phyloP scores from a whole-genome alignment of 1,139 yeast species.

The Kodamaea derodonti region DNA sequence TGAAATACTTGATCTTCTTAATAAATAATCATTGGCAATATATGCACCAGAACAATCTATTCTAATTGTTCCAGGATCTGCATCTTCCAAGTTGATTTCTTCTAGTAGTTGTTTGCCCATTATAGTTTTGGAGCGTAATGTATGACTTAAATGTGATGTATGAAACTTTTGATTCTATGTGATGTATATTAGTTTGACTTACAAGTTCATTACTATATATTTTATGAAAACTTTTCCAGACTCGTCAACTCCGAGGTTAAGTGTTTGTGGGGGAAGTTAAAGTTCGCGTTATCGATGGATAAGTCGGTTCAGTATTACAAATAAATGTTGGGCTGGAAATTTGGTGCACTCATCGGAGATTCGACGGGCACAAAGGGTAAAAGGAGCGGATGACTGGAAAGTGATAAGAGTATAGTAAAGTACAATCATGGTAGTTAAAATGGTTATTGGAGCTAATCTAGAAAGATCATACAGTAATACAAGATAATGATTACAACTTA shows the following conservation, averaged over 20 bases:
- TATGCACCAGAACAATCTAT: conserved; percentile 48
- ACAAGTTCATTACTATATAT: too few relatives aligned
- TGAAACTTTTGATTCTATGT: too few relatives aligned
- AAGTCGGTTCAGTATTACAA: too few relatives aligned
- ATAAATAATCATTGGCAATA: conserved; percentile 42
- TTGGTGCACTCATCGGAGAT: not conserved
- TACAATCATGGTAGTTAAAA: too few relatives aligned
- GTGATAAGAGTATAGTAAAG: too few relatives aligned
- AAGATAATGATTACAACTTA: too few relatives aligned
- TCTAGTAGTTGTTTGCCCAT: conserved; percentile 1
- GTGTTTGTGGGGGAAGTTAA: conserved; percentile 8
- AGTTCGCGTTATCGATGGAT: not conserved
- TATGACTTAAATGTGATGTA: too few relatives aligned
- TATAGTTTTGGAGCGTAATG: too few relatives aligned
- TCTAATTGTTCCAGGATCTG: conserved; percentile 37
- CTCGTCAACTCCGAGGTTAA: conserved; percentile 7
- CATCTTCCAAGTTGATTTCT: conserved; percentile 22
- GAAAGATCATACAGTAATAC: too few relatives aligned
- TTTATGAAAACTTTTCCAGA: too few relatives aligned
- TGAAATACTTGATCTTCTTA: conserved; percentile 9
- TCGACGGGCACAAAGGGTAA: not conserved
- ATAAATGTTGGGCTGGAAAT: not conserved
- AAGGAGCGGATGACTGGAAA: not conserved
- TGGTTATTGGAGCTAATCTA: too few relatives aligned
- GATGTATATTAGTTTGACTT: too few relatives aligned